Conservation (phyloP, 2,329 filamentous ascomycete species). For the Bipolaris cookei region DNA sequence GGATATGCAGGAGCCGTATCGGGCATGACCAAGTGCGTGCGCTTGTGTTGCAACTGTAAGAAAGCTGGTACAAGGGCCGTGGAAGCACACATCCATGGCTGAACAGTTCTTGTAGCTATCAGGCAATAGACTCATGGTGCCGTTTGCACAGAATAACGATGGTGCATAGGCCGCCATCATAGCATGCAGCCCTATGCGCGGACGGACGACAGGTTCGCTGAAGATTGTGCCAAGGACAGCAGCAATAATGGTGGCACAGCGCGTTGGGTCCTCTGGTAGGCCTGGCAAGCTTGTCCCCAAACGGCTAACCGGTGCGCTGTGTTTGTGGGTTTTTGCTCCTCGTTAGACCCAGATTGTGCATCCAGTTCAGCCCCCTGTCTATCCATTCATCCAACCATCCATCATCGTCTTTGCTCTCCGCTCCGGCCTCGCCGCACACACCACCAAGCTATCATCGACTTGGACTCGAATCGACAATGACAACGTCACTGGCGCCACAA, state of each 20-base stretch:
- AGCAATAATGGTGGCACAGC: constrained; percentile 6
- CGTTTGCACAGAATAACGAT: not conserved
- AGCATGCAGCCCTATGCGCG: constrained; percentile 18
- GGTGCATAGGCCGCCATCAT: not conserved
- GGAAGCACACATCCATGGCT: not conserved
- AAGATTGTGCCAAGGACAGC: constrained; percentile 5
- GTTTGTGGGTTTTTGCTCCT: constrained; percentile 5
- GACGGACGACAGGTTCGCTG: not conserved
- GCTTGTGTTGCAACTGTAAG: constrained; percentile 8
- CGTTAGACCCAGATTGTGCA: constrained; percentile 4
- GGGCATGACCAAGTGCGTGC: constrained; percentile 4
- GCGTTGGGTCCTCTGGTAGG: constrained; percentile 4
- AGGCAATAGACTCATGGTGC: not conserved
- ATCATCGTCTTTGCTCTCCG: not conserved
- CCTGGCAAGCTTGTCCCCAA: not conserved
- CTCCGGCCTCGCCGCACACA: constrained; percentile 3
- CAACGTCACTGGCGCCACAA: constrained; percentile 7
- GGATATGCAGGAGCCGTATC: constrained; percentile 12
- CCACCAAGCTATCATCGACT: constrained; percentile 1
- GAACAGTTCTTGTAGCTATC: not conserved
- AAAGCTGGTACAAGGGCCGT: not conserved
- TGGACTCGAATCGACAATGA: not conserved
- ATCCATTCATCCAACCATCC: not conserved
- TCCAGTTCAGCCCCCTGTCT: constrained; percentile 2
- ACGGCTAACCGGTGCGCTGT: not conserved